A percentile compares a stretch with the other conserved stretches of the same genome.
These are phyloP conservation scores for Cercospora brassicicola DNA, from an alignment of 2,329 filamentous ascomycete species.

Conservation along the genomic window DNA sequence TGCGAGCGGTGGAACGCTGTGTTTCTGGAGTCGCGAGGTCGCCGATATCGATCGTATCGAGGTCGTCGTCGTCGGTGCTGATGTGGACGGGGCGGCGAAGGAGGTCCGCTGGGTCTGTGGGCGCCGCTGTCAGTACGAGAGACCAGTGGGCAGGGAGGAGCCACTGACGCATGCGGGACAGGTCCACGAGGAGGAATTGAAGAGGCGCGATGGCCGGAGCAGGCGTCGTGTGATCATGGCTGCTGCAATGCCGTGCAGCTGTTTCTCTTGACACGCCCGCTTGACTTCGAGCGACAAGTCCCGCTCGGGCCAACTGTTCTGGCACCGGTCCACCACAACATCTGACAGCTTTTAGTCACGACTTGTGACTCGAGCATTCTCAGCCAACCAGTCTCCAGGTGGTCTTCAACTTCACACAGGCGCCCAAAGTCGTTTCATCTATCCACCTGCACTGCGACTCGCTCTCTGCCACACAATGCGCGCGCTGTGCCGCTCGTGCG, in stretches of 20 bases:
- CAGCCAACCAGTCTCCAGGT: slow-evolving; percentile 21
- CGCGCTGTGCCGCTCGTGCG: slow-evolving; percentile 26
- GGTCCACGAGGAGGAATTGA: slow-evolving; percentile 31
- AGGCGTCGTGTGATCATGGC: slow-evolving; percentile 38
- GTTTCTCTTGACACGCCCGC: not conserved
- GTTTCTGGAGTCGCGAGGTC: slow-evolving; percentile 26
- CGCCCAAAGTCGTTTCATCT: slow-evolving; percentile 27
- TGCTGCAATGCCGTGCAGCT: slow-evolving; percentile 2
- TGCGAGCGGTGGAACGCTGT: slow-evolving; percentile 51
- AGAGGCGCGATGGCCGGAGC: slow-evolving; percentile 29
- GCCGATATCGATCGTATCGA: slow-evolving; percentile 7
- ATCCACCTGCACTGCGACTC: slow-evolving; percentile 11
- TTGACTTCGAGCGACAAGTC: not conserved
- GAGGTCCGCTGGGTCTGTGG: slow-evolving; percentile 22
- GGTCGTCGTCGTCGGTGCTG: slow-evolving; percentile 26
- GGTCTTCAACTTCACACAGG: slow-evolving; percentile 20
- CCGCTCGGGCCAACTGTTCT: not conserved
- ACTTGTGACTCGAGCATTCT: slow-evolving; percentile 1
- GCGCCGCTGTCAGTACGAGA: not conserved
- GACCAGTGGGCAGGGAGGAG: slow-evolving; percentile 2
- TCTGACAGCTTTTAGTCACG: not conserved
- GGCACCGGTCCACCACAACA: not conserved
- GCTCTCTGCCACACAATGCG: slow-evolving; percentile 24
- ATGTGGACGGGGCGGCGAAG: slow-evolving; percentile 23
- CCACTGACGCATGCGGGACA: slow-evolving; percentile 36